Evolutionary conservation across 495 filamentous ascomycete genomes (phyloP), one percentile per base, ranked within the genome.

Genomic region (Hypoxylon cercidicola): DNA sequence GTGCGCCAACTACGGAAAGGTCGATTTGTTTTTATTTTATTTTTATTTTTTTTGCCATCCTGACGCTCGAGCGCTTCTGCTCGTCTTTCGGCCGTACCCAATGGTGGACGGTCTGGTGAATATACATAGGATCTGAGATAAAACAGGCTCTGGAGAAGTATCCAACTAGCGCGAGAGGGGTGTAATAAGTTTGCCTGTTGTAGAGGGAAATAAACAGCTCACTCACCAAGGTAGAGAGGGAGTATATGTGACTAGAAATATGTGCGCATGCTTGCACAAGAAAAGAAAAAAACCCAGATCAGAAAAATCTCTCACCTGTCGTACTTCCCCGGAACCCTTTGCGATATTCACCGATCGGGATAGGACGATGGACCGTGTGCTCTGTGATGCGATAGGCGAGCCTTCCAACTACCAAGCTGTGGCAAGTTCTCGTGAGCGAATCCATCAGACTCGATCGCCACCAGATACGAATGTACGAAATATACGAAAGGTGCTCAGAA

Each of bases 1-100:
- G 18, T 25, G 46, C 54, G 35, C 53, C 48, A 47, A 45, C 64
- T 61, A 58, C 56, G 51, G 62, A 25, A 65, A 34, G 11, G 15
- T 44, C 47, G 45, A 30, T 37, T 49, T 35, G 11, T 21, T 32
- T 49, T 43, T 20, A 19, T 41, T 32, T 47, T 35, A 45, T 43
- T 15, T 21, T 32, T 41, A n/a, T n/a, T n/a, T n/a, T n/a, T n/a
- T n/a, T n/a, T n/a, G n/a, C n/a, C 41, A 18, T 39, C 32, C 41
- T 34, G 19, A 37, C 47, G 28, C 45, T 44, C n/a, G 28, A 21
- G 16, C 25, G 43, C 30, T 52, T 28, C 43, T 51, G 35, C 49
- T 68, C 64, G n/a, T 59, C 64, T 63, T 68, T 68, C 65, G 65
- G 65, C 65, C 60, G 65, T 68, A 68, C 65, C 59, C 55, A 68